Percentiles rank a stretch among this genome's conserved stretches.
Conservation (phyloP, 2,329 filamentous ascomycete species). For the Fusarium sp. region DNA sequence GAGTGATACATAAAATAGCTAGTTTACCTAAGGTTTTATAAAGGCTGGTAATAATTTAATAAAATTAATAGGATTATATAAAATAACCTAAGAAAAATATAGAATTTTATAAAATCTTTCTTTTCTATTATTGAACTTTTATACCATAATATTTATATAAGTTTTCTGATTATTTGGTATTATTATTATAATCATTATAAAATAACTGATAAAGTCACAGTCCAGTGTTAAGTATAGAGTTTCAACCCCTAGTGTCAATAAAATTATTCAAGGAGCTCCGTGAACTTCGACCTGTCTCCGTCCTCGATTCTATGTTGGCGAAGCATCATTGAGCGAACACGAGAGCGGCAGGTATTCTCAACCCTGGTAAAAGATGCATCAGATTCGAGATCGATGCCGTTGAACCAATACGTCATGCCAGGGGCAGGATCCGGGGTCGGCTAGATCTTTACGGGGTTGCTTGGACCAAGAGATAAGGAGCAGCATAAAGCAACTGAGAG, state of each 20-base stretch:
- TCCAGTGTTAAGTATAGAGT: too few species aligned
- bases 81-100: too few species aligned
- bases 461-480: slow-evolving; percentile 5
- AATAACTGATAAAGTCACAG: too few species aligned
- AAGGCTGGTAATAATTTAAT: too few species aligned
- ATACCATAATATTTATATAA: too few species aligned
- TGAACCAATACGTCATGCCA: slow-evolving; percentile 11
- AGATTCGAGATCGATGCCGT: slow-evolving; percentile 22
- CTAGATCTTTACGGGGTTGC: slow-evolving; percentile 17
- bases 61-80: too few species aligned
- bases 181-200: too few species aligned
- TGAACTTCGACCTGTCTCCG: neutral
- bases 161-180: too few species aligned
- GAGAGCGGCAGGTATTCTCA: slow-evolving; percentile 25
- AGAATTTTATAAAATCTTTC: too few species aligned
- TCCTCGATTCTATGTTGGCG: neutral
- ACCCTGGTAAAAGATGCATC: slow-evolving; percentile 13
- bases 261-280: neutral
- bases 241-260: neutral
- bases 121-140: too few species aligned
- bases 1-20: too few species aligned
- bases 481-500: neutral
- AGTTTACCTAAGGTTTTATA: too few species aligned
- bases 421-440: slow-evolving; percentile 18
- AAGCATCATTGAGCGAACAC: slow-evolving; percentile 31